Conservation (phyloP, 352 stramenopile species). For the Phytophthora ramorum region DNA sequence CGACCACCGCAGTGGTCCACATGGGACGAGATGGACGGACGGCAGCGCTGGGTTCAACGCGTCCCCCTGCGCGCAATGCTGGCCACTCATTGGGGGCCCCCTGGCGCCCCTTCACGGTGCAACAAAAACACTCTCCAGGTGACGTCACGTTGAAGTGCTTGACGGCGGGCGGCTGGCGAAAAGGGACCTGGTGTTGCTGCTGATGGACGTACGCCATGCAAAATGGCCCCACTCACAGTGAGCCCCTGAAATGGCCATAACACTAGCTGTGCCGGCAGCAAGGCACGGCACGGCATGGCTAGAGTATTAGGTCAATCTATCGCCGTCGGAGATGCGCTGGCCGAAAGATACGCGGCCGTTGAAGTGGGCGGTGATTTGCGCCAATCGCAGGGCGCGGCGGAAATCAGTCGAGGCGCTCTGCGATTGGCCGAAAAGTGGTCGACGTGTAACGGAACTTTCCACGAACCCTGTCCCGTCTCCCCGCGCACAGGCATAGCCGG, state of each 20-base stretch:
- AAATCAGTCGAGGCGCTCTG: neutral
- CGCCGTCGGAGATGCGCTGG: neutral
- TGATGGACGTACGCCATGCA: neutral
- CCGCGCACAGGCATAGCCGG: neutral
- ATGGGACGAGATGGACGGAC: constrained; percentile 1
- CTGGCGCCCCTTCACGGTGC: constrained; percentile 21
- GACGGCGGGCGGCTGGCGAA: neutral
- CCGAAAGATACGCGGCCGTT: constrained; percentile 24
- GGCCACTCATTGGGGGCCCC: constrained; percentile 21
- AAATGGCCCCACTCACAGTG: neutral
- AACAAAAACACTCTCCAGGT: constrained; percentile 22
- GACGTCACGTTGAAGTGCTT: constrained; percentile 17
- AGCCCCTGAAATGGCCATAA: too few species aligned
- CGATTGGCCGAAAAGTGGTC: neutral
- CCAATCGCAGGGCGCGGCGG: constrained; percentile 13
- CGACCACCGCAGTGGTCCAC: too few species aligned
- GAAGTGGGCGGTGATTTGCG: constrained; percentile 13
- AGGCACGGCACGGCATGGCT: too few species aligned
- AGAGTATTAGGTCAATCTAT: too few species aligned
- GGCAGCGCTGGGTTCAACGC: constrained; percentile 12
- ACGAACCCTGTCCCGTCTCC: constrained; percentile 28
- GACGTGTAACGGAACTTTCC: constrained; percentile 40
- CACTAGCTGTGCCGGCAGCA: neutral
- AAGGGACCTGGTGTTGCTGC: neutral
- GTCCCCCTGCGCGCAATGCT: constrained; percentile 7